Evolutionary conservation across 306 rosid species (phyloP).

Genomic region (Quercus engelmannii): DNA sequence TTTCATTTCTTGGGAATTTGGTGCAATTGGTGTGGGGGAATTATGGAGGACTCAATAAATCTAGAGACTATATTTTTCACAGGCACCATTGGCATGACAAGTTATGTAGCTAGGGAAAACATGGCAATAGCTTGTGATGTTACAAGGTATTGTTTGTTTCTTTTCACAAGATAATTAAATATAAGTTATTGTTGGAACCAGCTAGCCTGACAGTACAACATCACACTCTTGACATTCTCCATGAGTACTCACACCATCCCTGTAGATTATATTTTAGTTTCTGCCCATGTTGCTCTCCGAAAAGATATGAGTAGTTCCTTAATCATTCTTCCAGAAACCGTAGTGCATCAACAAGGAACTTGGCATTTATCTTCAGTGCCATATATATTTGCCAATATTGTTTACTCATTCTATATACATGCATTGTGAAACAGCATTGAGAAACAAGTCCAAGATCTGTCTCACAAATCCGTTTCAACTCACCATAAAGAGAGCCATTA

Average conservation of each 20-base stretch:
- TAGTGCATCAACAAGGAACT: conserved; percentile 82
- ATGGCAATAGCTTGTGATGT: too few relatives aligned
- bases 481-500: conserved; percentile 96
- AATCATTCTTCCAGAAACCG: conserved; percentile 20
- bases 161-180: too few relatives aligned
- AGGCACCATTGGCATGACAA: too few relatives aligned
- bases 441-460: conserved; percentile 94
- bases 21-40: too few relatives aligned
- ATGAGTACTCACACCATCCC: conserved; percentile 90
- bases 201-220: conserved; percentile 69
- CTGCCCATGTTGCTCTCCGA: conserved; percentile 90
- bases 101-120: too few relatives aligned
- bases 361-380: conserved; percentile 83
- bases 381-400: conserved; percentile 79
- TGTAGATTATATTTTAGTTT: conserved; percentile 59
- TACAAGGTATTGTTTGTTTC: too few relatives aligned
- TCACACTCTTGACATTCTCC: conserved; percentile 84
- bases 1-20: too few relatives aligned
- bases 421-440: conserved; percentile 86
- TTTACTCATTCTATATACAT: conserved; percentile 78
- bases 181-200: neutral
- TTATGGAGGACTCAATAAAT: too few relatives aligned
- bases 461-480: conserved; percentile 85
- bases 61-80: too few relatives aligned
- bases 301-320: conserved; percentile 83